Evolutionary conservation across 768 basidiomycete genomes (phyloP).

Genomic region (Rhizopogon vinicolor): DNA sequence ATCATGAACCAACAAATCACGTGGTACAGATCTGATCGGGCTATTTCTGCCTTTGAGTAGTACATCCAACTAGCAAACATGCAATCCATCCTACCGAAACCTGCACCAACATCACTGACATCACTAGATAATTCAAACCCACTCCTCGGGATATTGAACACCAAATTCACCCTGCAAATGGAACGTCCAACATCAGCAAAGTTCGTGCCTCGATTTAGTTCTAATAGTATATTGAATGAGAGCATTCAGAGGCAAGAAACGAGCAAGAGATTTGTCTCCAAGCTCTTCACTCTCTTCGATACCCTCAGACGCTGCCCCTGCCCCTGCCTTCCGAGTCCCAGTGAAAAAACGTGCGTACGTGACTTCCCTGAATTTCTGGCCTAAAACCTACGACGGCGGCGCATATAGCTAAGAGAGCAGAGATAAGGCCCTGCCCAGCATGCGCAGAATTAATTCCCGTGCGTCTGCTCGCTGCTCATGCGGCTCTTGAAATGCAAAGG

Average conservation of each 20-base stretch:
- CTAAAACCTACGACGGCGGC: not conserved
- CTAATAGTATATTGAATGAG: not conserved
- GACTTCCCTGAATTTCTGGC: not conserved
- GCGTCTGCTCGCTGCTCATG: conserved; percentile 63
- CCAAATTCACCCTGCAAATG: not conserved
- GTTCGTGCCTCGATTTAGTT: not conserved
- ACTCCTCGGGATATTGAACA: not conserved
- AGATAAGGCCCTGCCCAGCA: conserved; percentile 71
- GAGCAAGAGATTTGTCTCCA: conserved; percentile 29
- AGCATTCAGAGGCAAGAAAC: conserved; percentile 44
- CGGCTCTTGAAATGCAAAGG: conserved; percentile 61
- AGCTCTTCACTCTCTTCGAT: conserved; percentile 31
- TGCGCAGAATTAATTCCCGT: conserved; percentile 71
- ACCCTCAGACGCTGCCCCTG: conserved; percentile 21
- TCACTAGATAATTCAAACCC: not conserved
- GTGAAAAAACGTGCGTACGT: conserved; percentile 44
- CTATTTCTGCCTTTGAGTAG: not conserved
- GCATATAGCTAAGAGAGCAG: conserved; percentile 61
- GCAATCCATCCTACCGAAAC: conserved; percentile 2
- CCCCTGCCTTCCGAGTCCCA: conserved; percentile 21
- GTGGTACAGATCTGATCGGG: not conserved
- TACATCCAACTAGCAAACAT: conserved; percentile 4
- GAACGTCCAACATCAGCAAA: not conserved
- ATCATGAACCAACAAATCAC: not conserved
- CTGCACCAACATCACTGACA: not conserved